These are phyloP conservation scores for Bodo saltans DNA, from an alignment of 78 protist species.

Conservation along the genomic window DNA sequence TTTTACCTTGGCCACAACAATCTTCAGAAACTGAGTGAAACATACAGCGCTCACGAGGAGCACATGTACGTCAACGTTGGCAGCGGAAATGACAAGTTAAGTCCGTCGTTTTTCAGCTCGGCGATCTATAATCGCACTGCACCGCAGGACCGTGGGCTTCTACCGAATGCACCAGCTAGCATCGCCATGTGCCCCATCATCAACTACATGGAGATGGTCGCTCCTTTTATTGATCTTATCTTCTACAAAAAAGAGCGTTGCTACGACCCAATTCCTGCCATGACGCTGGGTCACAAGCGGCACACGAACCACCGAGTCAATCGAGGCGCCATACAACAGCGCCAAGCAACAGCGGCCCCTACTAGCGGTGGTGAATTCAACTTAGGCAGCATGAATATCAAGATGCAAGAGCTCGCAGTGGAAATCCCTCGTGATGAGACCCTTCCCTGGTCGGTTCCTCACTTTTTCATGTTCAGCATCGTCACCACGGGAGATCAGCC, in stretches of 20 bases:
- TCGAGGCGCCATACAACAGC: background rate
- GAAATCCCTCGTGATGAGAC: too few species aligned
- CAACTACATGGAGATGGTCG: slow-evolving; percentile 5
- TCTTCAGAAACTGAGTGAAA: background rate
- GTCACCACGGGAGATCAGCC: too few species aligned
- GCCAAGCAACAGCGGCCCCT: background rate
- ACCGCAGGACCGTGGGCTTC: too few species aligned
- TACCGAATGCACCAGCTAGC: background rate
- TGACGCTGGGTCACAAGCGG: background rate
- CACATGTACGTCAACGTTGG: background rate
- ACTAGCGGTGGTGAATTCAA: background rate
- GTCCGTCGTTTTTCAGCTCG: too few species aligned
- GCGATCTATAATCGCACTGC: too few species aligned
- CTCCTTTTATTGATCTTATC: background rate
- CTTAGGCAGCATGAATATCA: too few species aligned
- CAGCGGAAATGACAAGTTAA: too few species aligned
- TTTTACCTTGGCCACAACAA: too few species aligned
- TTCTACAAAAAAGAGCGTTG: background rate
- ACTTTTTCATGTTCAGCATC: too few species aligned
- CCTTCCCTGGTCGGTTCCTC: too few species aligned
- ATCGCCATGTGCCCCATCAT: background rate
- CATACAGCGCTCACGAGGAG: slow-evolving; percentile 1
- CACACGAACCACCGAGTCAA: background rate
- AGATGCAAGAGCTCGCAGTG: too few species aligned
- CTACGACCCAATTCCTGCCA: background rate